These are phyloP conservation scores for Mycosarcoma mackinlayi DNA, from an alignment of 1,284 basidiomycete species.

Conservation along the genomic window DNA sequence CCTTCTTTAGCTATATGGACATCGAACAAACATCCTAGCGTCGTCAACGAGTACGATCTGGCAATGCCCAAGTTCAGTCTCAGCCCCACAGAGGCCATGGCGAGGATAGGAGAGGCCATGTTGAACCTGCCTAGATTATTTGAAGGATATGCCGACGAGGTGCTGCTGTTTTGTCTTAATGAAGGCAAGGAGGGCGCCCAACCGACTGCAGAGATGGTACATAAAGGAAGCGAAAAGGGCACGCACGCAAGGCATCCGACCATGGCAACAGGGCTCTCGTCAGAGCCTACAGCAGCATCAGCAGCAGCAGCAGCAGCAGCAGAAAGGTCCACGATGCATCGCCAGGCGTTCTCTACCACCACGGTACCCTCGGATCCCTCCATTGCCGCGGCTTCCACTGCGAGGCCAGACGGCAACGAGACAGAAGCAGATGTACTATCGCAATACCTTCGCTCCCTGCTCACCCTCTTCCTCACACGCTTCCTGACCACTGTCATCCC, in stretches of 20 bases:
- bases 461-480: slow-evolving; percentile 76
- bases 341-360: slow-evolving; percentile 36
- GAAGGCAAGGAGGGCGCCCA: slow-evolving; percentile 3
- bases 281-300: no score
- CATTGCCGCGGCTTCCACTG: slow-evolving; percentile 33
- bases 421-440: slow-evolving; percentile 73
- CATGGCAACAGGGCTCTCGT: slow-evolving; percentile 6
- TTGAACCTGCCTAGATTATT: slow-evolving; percentile 92
- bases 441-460: slow-evolving; percentile 78
- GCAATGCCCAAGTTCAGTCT: slow-evolving; percentile 92
- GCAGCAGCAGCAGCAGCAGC: background rate
- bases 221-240: background rate
- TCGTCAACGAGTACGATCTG: slow-evolving; percentile 73
- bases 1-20: slow-evolving; percentile 79
- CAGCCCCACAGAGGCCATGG: slow-evolving; percentile 87
- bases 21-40: slow-evolving; percentile 41
- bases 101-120: slow-evolving; percentile 88
- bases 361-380: slow-evolving; percentile 66
- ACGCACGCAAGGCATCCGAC: slow-evolving; percentile 17
- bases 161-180: slow-evolving; percentile 76
- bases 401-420: slow-evolving; percentile 48
- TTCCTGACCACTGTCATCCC: slow-evolving; percentile 39
- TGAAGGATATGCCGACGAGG: slow-evolving; percentile 91
- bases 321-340: slow-evolving; percentile 38
- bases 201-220: slow-evolving; percentile 71